A percentile compares a stretch with the other conserved stretches of the same genome.
Conservation (phyloP, 495 filamentous ascomycete genomes). For the Neurospora discreta region DNA sequence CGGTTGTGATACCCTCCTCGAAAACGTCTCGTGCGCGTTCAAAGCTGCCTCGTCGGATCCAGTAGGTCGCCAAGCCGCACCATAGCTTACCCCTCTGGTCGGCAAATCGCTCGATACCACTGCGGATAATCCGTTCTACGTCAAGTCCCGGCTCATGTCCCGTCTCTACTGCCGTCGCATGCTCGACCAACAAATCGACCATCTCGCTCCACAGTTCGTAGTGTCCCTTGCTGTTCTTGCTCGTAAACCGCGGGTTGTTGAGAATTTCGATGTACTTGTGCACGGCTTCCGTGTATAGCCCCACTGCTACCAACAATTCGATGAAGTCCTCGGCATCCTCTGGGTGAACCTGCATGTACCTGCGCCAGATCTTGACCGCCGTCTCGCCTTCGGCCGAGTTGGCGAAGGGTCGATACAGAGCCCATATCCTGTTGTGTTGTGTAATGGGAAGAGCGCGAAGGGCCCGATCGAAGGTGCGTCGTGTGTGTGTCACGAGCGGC, state of each 20-base stretch:
- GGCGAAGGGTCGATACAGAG: slow-evolving; percentile 81
- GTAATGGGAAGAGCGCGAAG: slow-evolving; percentile 91
- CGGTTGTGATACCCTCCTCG: slow-evolving; percentile 93
- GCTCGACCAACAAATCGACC: slow-evolving; percentile 90
- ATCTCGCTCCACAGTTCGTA: slow-evolving; percentile 98
- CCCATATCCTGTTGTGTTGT: slow-evolving; percentile 96
- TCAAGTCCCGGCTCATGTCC: slow-evolving; percentile 71
- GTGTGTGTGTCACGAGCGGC: slow-evolving; percentile 81
- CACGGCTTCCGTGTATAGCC: slow-evolving; percentile 83
- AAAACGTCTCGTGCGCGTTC: slow-evolving; percentile 85
- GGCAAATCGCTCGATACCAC: slow-evolving; percentile 83
- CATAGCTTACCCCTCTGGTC: slow-evolving; percentile 96
- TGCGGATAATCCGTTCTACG: slow-evolving; percentile 87
- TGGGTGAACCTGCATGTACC: slow-evolving; percentile 97
- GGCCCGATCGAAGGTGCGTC: slow-evolving; percentile 87
- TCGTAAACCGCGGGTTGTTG: slow-evolving; percentile 83
- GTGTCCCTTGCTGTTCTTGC: slow-evolving; percentile 85
- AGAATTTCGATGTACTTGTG: slow-evolving; percentile 89
- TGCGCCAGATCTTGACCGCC: slow-evolving; percentile 83
- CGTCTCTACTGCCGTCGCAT: slow-evolving; percentile 76
- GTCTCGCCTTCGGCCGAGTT: slow-evolving; percentile 87
- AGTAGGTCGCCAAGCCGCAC: slow-evolving; percentile 92
- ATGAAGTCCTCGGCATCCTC: slow-evolving; percentile 95
- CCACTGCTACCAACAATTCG: slow-evolving; percentile 69
- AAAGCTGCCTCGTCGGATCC: slow-evolving; percentile 86